A percentile compares a stretch with the other conserved stretches of the same genome.
phyloP scores from a whole-genome alignment of 495 filamentous ascomycete genomes.

The Cercophora scortea region DNA sequence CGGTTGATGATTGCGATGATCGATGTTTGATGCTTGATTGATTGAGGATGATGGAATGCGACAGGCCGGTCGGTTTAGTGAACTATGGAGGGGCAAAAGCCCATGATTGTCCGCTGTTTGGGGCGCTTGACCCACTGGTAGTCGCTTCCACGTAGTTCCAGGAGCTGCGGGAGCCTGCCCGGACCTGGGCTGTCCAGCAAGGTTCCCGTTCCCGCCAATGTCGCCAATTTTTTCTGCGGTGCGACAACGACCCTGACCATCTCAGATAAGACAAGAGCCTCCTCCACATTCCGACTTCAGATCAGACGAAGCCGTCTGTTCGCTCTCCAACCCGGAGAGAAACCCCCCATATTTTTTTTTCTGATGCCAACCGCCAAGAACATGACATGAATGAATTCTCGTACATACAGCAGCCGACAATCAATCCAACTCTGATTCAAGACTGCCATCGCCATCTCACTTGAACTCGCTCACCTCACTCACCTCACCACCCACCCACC shows the following conservation, averaged over 20 bases:
- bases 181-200: neutral
- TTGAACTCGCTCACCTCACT: neutral
- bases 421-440: neutral
- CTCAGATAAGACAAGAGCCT: no score
- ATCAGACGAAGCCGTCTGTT: no score
- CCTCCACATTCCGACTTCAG: no score
- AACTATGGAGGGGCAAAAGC: neutral
- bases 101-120: neutral
- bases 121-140: no score
- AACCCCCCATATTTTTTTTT: no score
- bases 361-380: no score
- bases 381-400: no score
- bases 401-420: no score
- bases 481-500: neutral
- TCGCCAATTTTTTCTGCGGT: neutral
- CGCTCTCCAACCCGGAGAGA: no score
- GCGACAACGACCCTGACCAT: neutral
- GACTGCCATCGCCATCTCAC: no score
- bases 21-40: neutral
- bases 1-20: neutral
- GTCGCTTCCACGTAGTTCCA: no score
- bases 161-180: no score
- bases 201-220: neutral
- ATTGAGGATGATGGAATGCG: neutral
- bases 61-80: neutral